Evolutionary conservation across 495 filamentous ascomycete species (phyloP).

Genomic region (Lasiosphaeria miniovina): DNA sequence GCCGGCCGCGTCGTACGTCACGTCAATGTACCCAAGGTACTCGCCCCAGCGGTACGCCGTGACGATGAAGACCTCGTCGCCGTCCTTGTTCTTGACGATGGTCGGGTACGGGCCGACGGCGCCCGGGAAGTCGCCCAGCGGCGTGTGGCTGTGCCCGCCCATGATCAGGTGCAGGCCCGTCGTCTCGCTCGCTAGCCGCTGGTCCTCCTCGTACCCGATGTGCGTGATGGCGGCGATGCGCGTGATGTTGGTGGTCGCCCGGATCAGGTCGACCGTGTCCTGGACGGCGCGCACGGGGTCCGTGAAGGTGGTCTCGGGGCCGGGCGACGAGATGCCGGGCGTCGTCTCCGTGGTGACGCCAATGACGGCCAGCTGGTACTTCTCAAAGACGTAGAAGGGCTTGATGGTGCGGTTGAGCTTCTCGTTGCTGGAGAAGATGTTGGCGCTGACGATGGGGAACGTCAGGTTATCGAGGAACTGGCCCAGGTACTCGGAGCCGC

Average conservation of each 20-base stretch:
- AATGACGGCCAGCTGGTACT: conserved; percentile 54
- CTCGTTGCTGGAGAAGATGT: conserved; percentile 49
- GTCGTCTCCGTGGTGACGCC: conserved; percentile 57
- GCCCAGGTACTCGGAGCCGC: conserved; percentile 48
- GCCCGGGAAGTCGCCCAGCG: conserved; percentile 47
- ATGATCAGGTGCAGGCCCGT: conserved; percentile 55
- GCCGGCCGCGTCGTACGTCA: conserved; percentile 50
- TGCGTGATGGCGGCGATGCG: conserved; percentile 57
- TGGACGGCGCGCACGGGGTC: conserved; percentile 50
- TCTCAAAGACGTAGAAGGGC: conserved; percentile 54
- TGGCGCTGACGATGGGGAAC: conserved; percentile 56
- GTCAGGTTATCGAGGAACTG: conserved; percentile 54
- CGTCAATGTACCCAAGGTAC: conserved; percentile 58
- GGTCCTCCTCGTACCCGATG: conserved; percentile 57
- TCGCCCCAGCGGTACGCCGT: conserved; percentile 59
- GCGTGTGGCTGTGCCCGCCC: conserved; percentile 59
- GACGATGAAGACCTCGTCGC: conserved; percentile 60
- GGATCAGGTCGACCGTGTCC: conserved; percentile 51
- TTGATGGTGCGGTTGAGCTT: conserved; percentile 52
- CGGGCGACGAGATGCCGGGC: conserved; percentile 49
- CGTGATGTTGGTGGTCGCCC: conserved; percentile 45
- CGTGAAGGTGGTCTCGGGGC: conserved; percentile 48
- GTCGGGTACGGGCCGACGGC: conserved; percentile 55
- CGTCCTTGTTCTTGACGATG: conserved; percentile 51
- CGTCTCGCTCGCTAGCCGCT: conserved; percentile 48